phyloP scores from a whole-genome alignment of 2,329 filamentous ascomycete genomes.

The Scytalidium sp. region DNA sequence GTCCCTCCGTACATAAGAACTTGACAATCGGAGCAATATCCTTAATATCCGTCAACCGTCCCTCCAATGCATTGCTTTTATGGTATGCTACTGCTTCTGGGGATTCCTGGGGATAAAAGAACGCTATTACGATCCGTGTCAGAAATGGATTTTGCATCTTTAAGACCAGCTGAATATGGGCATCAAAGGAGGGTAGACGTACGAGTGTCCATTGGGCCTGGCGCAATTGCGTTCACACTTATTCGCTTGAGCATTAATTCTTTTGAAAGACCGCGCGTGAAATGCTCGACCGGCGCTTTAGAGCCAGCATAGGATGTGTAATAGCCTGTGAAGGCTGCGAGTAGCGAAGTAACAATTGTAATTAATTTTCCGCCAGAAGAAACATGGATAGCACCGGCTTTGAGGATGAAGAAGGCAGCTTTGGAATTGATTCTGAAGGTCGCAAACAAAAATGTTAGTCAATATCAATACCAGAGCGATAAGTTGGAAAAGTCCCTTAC shows the following conservation, averaged over 20 bases:
- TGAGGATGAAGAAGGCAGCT: slow-evolving; percentile 41
- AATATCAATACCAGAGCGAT: too few species aligned
- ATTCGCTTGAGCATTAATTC: slow-evolving; percentile 29
- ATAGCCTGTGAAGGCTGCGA: slow-evolving; percentile 42
- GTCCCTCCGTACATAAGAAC: slow-evolving; percentile 41
- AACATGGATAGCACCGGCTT: slow-evolving; percentile 39
- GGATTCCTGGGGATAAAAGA: slow-evolving; percentile 42
- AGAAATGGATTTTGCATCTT: slow-evolving; percentile 5
- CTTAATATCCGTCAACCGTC: slow-evolving; percentile 37
- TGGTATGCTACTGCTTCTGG: slow-evolving; percentile 40
- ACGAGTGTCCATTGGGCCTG: slow-evolving; percentile 39
- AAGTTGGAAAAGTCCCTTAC: too few species aligned
- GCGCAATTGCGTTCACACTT: slow-evolving; percentile 34
- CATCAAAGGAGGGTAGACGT: slow-evolving; percentile 14
- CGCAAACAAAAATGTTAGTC: too few species aligned
- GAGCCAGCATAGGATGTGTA: slow-evolving; percentile 44
- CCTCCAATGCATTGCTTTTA: slow-evolving; percentile 40
- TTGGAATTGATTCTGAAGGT: slow-evolving; percentile 43
- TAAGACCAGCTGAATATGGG: neutral
- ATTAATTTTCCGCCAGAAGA: slow-evolving; percentile 44
- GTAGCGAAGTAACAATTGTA: slow-evolving; percentile 41
- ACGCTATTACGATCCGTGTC: slow-evolving; percentile 25
- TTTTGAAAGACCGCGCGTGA: slow-evolving; percentile 33
- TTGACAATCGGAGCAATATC: slow-evolving; percentile 44
- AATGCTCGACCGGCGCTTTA: slow-evolving; percentile 37